Base-by-base conservation (phyloP, 2,329 filamentous ascomycete genomes). In the Cytospora mali region DNA sequence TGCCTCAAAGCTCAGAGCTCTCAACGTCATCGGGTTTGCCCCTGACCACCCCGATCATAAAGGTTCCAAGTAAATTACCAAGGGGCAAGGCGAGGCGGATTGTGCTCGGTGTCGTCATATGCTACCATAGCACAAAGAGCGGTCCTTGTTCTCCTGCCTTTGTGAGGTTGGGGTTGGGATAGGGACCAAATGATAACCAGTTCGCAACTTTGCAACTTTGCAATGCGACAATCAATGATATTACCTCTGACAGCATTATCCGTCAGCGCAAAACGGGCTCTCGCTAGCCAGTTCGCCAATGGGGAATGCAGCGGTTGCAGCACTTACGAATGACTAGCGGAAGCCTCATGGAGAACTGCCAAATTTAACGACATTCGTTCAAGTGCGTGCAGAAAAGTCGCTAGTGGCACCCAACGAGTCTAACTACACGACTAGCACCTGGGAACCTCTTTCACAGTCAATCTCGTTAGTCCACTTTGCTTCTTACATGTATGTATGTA, bases 391-490 rank as follows among this genome's bases (percentile, higher is more conserved):
- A 33, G 33, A 46, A 13, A 27, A 46, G 23, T 23, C 56, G 29
- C 21, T 27, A 46, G 49, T 59, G 33, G 49, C 39, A 21, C 39
- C 11, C n/a, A n/a, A 6, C 39, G 6, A 18, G 39, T 11, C 33
- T 4, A n/a, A 21, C 39, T 21, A 42, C 18, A 21, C 18, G 9
- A 9, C 18, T n/a, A 48, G 50, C n/a, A n/a, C 25, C 27, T 51
- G 52, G 28, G 35, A 49, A 64, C 31, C 35, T 64, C 57, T 28
- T 23, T 53, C 52, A 35, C 46, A 46, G 46, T 29, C 54, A 33
- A 56, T 35, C 57, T 10, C 39, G 39, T 39, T 39, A 16, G 35
- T 9, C 39, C 39, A 42, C 39, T 42, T 10, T 6, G 18, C 6
- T 6, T 21, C n/a, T n/a, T n/a, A n/a, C 39, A 21, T 21, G 5